Conservation (phyloP, 2,329 filamentous ascomycete species). For the Colletotrichum viniferum region DNA sequence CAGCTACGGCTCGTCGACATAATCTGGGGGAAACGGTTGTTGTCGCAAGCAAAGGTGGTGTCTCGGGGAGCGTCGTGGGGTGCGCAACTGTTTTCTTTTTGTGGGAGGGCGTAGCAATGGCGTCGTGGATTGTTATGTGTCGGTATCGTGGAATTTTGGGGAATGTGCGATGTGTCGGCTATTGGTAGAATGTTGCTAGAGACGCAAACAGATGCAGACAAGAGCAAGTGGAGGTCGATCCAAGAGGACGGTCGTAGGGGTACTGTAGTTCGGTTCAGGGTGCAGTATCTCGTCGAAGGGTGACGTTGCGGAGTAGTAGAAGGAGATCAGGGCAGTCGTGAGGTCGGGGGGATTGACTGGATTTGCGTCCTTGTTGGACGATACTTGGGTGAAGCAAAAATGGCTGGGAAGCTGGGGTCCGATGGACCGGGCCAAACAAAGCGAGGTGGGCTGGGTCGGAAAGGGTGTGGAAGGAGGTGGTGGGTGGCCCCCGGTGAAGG, state of each 20-base stretch:
- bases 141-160: constrained; percentile 17
- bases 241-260: constrained; percentile 8
- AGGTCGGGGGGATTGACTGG: constrained; percentile 15
- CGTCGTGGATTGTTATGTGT: constrained; percentile 17
- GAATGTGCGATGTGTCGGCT: constrained; percentile 20
- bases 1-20: constrained; percentile 22
- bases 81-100: neutral
- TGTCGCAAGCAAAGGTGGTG: neutral
- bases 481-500: neutral
- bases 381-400: constrained; percentile 13
- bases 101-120: constrained; percentile 14
- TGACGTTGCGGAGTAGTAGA: constrained; percentile 13
- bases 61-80: neutral
- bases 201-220: constrained; percentile 17
- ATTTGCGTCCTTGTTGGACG: constrained; percentile 20
- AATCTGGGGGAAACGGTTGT: neutral
- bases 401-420: constrained; percentile 21
- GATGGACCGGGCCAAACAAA: constrained; percentile 21
- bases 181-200: constrained; percentile 18
- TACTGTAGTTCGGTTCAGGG: constrained; percentile 5
- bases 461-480: neutral
- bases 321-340: constrained; percentile 15
- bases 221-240: constrained; percentile 13
- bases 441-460: constrained; percentile 17
- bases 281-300: constrained; percentile 4